Conservation (phyloP, 805 yeast species). For the Wickerhamomyces bisporus region DNA sequence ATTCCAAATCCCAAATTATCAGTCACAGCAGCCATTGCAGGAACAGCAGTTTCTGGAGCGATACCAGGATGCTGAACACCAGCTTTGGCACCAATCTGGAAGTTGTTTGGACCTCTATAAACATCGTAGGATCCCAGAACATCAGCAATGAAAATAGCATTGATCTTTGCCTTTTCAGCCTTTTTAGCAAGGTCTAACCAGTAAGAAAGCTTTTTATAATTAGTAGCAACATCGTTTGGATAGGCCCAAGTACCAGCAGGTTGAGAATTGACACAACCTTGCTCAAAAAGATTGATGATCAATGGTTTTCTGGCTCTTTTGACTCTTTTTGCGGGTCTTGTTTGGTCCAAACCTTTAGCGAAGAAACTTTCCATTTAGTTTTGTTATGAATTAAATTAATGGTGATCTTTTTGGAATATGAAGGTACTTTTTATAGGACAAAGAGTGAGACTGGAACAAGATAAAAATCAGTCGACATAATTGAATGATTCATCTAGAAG, state of each 20-base stretch:
- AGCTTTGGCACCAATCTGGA: constrained; percentile 9
- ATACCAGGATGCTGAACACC: constrained; percentile 33
- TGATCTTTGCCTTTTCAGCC: constrained; percentile 33
- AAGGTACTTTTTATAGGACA: too few species aligned
- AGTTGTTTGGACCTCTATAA: constrained; percentile 26
- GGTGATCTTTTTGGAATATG: too few species aligned
- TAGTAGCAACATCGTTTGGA: constrained; percentile 29
- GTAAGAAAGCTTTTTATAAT: constrained; percentile 26
- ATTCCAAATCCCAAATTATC: constrained; percentile 32
- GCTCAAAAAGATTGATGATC: constrained; percentile 34
- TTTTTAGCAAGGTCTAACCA: constrained; percentile 34
- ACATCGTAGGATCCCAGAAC: constrained; percentile 36
- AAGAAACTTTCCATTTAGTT: background rate
- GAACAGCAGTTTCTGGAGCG: constrained; percentile 34
- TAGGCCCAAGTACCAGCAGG: constrained; percentile 33
- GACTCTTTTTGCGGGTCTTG: constrained; percentile 16
- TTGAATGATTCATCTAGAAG: too few species aligned
- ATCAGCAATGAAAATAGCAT: constrained; percentile 36
- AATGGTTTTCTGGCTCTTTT: constrained; percentile 17
- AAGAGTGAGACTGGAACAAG: too few species aligned
- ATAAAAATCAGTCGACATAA: too few species aligned
- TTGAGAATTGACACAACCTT: constrained; percentile 28
- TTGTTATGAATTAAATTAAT: too few species aligned
- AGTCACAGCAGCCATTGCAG: constrained; percentile 39
- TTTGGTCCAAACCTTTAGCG: constrained; percentile 2